Conservation (phyloP, 371 early-diverging fungal genomes). For the Saksenaea vasiformis region DNA sequence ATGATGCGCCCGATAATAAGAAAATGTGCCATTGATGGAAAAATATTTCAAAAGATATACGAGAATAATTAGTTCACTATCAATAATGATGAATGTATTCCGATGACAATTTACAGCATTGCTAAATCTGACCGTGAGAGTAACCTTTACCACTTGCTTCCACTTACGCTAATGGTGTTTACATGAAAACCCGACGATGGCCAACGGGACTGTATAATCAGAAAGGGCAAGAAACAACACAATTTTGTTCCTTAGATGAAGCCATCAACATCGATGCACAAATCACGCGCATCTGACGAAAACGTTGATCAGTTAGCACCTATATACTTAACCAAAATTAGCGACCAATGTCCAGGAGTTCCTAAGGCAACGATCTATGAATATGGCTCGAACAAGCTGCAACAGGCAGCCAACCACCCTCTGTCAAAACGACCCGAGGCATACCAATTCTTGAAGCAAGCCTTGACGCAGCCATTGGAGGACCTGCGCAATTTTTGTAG, state of each 20-base stretch:
- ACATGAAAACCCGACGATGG: no score
- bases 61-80: no score
- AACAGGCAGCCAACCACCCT: neutral
- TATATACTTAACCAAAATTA: constrained; percentile 7
- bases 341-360: neutral
- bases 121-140: no score
- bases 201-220: no score
- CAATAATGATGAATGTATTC: no score
- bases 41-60: no score
- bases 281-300: constrained; percentile 1
- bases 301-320: neutral
- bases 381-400: constrained; percentile 7
- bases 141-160: no score
- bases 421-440: neutral
- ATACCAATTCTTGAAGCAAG: neutral
- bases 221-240: neutral
- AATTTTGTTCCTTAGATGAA: neutral
- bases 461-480: neutral
- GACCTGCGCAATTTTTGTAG: constrained; percentile 6
- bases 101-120: no score
- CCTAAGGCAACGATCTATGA: neutral
- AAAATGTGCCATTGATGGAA: no score
- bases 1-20: no score
- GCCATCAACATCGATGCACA: constrained; percentile 9
- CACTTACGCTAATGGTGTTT: no score